A percentile compares a stretch with the other conserved stretches of the same genome.
Evolutionary conservation across 1,284 basidiomycete species (phyloP).

Genomic region (Crucibulum parvulum): DNA sequence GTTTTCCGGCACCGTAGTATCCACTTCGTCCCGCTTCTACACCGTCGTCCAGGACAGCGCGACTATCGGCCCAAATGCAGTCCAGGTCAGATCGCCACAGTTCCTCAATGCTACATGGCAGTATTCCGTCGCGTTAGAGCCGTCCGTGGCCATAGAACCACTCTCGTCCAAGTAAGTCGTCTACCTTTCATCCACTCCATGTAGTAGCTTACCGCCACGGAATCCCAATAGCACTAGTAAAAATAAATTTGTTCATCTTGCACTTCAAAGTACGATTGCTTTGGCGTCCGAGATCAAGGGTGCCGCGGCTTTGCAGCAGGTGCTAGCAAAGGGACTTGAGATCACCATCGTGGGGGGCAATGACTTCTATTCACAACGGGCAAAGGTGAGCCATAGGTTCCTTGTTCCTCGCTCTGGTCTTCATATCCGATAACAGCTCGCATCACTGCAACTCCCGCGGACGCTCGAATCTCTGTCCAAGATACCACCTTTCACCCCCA

Average conservation of each 20-base stretch:
- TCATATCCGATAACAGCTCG: constrained; percentile 55
- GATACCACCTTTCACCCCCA: constrained; percentile 79
- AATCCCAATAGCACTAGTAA: constrained; percentile 43
- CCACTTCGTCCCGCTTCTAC: constrained; percentile 95
- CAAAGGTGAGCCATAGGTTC: constrained; percentile 61
- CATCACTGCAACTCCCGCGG: constrained; percentile 62
- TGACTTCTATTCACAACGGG: constrained; percentile 96
- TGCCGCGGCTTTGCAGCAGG: constrained; percentile 46
- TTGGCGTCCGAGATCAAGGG: constrained; percentile 69
- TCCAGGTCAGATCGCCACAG: constrained; percentile 90
- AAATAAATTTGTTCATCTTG: constrained; percentile 94
- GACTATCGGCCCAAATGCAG: constrained; percentile 38
- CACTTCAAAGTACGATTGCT: constrained; percentile 79
- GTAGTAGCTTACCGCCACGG: neutral
- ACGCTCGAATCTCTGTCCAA: constrained; percentile 65
- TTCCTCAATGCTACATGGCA: constrained; percentile 85
- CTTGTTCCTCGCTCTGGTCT: constrained; percentile 16
- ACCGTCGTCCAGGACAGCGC: constrained; percentile 59
- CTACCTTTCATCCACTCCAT: neutral
- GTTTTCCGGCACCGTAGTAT: constrained; percentile 87
- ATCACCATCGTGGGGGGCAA: constrained; percentile 92
- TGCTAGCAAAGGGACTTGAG: constrained; percentile 64
- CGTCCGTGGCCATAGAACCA: constrained; percentile 52
- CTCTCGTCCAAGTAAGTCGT: constrained; percentile 48
- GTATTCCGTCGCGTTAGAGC: constrained; percentile 63